Evolutionary conservation across 208 protist species (phyloP).

Genomic region (Trichomonas vaginalis): DNA sequence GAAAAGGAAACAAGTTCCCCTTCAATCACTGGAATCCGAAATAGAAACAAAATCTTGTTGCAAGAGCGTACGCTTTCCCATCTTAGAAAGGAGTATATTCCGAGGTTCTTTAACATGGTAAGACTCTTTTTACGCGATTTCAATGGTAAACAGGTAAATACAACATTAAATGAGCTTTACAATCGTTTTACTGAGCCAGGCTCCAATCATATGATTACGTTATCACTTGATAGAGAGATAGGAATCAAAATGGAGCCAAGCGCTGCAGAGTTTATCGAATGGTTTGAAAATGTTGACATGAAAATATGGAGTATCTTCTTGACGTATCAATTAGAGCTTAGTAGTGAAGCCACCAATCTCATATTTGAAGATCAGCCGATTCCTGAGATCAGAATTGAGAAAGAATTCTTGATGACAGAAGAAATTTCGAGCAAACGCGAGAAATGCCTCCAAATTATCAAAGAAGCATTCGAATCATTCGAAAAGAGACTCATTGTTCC

Average conservation of each 20-base stretch:
- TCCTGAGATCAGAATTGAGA: background rate
- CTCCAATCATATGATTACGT: background rate
- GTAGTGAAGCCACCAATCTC: background rate
- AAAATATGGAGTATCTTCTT: background rate
- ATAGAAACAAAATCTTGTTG: background rate
- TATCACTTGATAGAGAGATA: background rate
- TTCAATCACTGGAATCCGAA: background rate
- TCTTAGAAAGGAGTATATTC: background rate
- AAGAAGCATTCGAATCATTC: background rate
- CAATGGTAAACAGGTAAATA: background rate
- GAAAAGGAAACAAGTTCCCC: background rate
- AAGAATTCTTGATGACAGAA: background rate
- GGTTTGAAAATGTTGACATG: background rate
- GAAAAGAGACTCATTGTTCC: background rate
- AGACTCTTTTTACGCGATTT: background rate
- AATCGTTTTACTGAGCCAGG: background rate
- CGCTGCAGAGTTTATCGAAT: background rate
- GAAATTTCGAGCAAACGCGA: background rate
- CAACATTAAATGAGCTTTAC: background rate
- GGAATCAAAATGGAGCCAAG: background rate
- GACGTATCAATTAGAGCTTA: background rate
- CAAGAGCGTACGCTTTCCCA: background rate
- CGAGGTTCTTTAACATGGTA: background rate
- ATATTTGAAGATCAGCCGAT: background rate
- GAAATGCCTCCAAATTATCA: background rate